Evolutionary conservation across 306 rosid species (phyloP).

Genomic region (Mucuna pruriens): DNA sequence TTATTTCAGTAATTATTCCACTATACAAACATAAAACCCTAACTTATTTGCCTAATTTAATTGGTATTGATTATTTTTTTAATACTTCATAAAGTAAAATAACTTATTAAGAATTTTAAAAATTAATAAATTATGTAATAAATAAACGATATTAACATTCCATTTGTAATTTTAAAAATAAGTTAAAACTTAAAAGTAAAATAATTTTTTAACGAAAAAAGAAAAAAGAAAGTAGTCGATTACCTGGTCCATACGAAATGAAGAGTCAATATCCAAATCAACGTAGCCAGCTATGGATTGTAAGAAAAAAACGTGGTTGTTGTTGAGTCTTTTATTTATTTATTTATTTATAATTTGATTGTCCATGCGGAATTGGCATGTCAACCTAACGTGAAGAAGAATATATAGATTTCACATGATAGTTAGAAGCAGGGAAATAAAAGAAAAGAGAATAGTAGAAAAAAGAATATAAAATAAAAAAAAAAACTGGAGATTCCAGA

Average conservation of each 20-base stretch:
- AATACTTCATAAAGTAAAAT: background rate
- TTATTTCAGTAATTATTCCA: background rate
- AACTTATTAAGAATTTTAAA: background rate
- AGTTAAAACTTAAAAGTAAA: background rate
- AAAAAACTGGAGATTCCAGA: slow-evolving; percentile 22
- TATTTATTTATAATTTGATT: background rate
- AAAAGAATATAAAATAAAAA: background rate
- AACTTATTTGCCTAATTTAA: background rate
- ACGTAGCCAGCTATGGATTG: slow-evolving; percentile 30
- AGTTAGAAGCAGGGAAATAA: background rate
- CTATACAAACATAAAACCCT: background rate
- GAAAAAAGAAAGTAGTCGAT: background rate
- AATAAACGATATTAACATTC: background rate
- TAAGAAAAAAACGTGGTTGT: background rate
- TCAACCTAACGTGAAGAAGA: slow-evolving; percentile 8
- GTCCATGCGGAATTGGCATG: slow-evolving; percentile 23
- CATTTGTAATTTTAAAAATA: too few relatives aligned
- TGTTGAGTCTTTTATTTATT: background rate
- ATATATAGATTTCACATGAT: background rate
- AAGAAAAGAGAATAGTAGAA: background rate
- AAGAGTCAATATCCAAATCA: slow-evolving; percentile 13
- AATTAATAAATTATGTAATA: too few relatives aligned
- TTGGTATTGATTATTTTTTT: background rate
- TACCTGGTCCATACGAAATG: background rate
- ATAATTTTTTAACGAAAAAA: background rate